Evolutionary conservation across 2,329 filamentous ascomycete species (phyloP), one percentile per base, ranked within the genome.

Genomic region (Neonectria faginata): DNA sequence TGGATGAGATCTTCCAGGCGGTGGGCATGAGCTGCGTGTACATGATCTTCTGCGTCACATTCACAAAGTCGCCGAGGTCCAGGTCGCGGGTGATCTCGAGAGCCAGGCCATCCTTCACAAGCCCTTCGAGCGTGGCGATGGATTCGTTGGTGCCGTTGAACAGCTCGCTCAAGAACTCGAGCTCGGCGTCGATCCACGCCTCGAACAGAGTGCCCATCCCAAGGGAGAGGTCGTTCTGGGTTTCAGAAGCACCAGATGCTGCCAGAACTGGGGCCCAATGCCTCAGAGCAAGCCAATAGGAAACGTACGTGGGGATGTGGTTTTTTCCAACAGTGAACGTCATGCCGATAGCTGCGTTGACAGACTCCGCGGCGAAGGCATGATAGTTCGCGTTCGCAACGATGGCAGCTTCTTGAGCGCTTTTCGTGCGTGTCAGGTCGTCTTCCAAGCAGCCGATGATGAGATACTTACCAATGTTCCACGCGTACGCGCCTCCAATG

Each of bases 281-380:
- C 29, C 8, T 31, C 29, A 11, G 8, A 31, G n/a, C 6, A 7
- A 14, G 5, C 22, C 10, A 25, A 10, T 5, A 25, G 12, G 29
- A 2, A 18, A 57, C 31, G 18, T 51, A 58, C 56, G 45, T 41
- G 14, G 56, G 56, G 5, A 58, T 20, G 18, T 58, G 41, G n/a
- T 29, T 29, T 36, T 44, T 57, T n/a, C 27, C 54, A 3, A 33
- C 16, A 12, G 41, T 44, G 25, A 47, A 57, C 5, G 20, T 42
- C n/a, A 57, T 33, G 25, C 54, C 41, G 27, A 57, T 57, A 18
- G 39, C 54, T 18, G 12, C 20, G 11, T 57, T 47, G 10, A 29
- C 31, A n/a, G 36, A 18, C 18, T 47, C 54, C 18, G 31, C 16
- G 12, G 41, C 41, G 11, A 47, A 18, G 16, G 41, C 41, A 33